These are phyloP conservation scores for Entonaema liquescens DNA, from an alignment of 495 filamentous ascomycete species.

Conservation along the genomic window DNA sequence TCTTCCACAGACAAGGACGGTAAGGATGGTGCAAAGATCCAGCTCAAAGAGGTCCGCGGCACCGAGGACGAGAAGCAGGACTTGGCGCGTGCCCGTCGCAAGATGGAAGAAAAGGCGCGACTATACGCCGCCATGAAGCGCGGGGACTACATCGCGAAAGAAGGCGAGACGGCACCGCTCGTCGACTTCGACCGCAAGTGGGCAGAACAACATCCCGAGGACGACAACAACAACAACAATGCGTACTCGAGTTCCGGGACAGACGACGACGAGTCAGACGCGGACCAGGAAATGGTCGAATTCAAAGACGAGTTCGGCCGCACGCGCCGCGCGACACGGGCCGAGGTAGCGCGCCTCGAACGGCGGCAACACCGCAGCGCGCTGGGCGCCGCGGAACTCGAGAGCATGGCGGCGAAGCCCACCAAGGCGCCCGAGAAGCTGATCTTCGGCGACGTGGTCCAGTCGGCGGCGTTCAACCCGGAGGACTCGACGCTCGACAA, in stretches of 20 bases:
- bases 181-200: constrained; percentile 97
- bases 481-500: constrained; percentile 61
- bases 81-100: constrained; percentile 69
- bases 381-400: constrained; percentile 58
- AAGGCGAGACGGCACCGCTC: constrained; percentile 63
- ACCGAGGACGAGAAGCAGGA: constrained; percentile 58
- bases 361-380: constrained; percentile 52
- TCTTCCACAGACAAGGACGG: constrained; percentile 30
- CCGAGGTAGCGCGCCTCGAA: constrained; percentile 66
- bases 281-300: constrained; percentile 70
- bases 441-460: constrained; percentile 85
- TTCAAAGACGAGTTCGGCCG: constrained; percentile 93
- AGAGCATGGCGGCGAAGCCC: constrained; percentile 62
- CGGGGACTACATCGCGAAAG: constrained; percentile 68
- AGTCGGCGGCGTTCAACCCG: constrained; percentile 80
- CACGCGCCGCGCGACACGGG: constrained; percentile 69
- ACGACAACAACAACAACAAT: constrained; percentile 39
- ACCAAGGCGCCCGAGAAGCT: constrained; percentile 68
- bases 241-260: constrained; percentile 53
- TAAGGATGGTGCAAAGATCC: constrained; percentile 43
- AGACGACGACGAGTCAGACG: constrained; percentile 42
- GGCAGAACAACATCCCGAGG: constrained; percentile 68
- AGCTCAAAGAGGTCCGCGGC: constrained; percentile 52
- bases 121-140: constrained; percentile 86
- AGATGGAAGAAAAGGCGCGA: constrained; percentile 86